phyloP scores from a whole-genome alignment of 257 asterid species.

The Leonotis leonurus region DNA sequence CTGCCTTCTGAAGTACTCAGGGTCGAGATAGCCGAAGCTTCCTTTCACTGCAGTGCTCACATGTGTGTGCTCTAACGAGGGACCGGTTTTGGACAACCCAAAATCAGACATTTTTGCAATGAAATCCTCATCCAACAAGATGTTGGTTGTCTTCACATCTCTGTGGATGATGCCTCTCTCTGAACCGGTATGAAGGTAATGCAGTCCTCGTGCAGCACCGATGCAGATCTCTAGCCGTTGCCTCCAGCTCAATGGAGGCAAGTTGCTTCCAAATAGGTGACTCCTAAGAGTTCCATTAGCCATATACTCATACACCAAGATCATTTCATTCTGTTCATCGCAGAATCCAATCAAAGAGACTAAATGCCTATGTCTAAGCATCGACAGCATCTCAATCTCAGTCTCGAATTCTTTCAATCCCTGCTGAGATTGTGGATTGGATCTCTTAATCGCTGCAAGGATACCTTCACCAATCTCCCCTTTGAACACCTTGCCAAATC shows the following conservation, averaged over 20 bases:
- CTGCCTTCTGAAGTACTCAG: conserved; percentile 77
- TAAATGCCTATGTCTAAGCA: conserved; percentile 71
- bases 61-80: conserved; percentile 75
- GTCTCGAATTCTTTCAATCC: conserved; percentile 79
- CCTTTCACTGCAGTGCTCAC: conserved; percentile 93
- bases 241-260: conserved; percentile 65
- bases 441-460: conserved; percentile 62
- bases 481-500: conserved; percentile 77
- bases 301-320: conserved; percentile 90
- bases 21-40: conserved; percentile 84
- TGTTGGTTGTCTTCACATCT: conserved; percentile 84
- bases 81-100: conserved; percentile 81
- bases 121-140: conserved; percentile 58
- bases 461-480: conserved; percentile 60
- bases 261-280: conserved; percentile 67
- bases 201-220: conserved; percentile 78
- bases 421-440: conserved; percentile 87
- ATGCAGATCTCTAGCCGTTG: conserved; percentile 70
- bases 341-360: conserved; percentile 86
- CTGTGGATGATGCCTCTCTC: conserved; percentile 78
- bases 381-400: conserved; percentile 74
- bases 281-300: conserved; percentile 71
- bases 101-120: conserved; percentile 88
- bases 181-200: conserved; percentile 86
- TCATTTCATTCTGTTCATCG: conserved; percentile 79